Conservation (phyloP, 495 filamentous ascomycete species). For the Daldinia decipiens region DNA sequence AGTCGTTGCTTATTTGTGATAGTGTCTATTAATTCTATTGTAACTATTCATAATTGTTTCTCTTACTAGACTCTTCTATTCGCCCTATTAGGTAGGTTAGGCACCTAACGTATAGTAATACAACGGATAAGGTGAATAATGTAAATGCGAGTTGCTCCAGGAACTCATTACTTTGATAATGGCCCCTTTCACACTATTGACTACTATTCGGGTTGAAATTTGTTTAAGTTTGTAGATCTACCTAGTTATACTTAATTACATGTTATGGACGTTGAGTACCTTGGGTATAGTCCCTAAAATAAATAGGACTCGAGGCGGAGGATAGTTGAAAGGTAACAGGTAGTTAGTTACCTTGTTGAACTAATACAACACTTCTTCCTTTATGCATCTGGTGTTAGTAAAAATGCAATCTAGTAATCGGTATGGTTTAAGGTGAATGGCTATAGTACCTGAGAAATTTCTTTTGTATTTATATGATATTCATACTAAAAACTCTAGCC, state of each 20-base stretch:
- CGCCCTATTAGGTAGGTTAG: neutral
- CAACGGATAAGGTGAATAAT: neutral
- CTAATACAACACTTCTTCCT: neutral
- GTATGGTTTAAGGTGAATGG: neutral
- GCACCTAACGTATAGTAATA: neutral
- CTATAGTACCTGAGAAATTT: neutral
- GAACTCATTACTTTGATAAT: neutral
- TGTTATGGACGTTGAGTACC: neutral
- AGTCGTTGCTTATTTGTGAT: too few species aligned
- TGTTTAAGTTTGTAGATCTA: neutral
- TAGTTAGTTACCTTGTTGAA: neutral
- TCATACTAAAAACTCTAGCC: conserved; percentile 16
- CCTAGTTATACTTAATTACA: neutral
- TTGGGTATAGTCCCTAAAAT: neutral
- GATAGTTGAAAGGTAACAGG: neutral
- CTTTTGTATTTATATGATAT: conserved; percentile 28
- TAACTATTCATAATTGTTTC: neutral
- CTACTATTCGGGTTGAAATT: neutral
- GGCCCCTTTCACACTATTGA: neutral
- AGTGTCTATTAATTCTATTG: neutral
- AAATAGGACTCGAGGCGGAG: neutral
- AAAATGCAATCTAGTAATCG: neutral
- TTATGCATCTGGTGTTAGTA: neutral
- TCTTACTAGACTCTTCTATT: neutral
- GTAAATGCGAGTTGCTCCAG: neutral